Conservation (phyloP, 2,329 filamentous ascomycete species). For the Colletotrichum euphorbiae region DNA sequence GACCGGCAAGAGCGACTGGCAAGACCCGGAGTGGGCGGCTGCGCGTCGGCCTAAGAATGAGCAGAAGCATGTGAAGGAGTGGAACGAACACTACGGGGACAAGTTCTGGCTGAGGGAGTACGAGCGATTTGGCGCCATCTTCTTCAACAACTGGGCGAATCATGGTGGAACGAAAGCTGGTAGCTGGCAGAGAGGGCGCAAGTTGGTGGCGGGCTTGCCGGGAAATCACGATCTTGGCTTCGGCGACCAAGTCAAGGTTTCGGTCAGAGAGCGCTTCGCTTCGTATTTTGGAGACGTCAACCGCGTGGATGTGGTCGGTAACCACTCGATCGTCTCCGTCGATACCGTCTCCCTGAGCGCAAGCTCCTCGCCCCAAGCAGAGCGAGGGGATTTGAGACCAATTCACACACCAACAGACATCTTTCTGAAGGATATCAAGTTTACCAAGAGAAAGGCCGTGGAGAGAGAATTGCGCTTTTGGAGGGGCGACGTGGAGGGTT, state of each 20-base stretch:
- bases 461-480: conserved; percentile 75
- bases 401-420: conserved; percentile 83
- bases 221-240: conserved; percentile 98
- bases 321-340: conserved; percentile 94
- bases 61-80: conserved; percentile 68
- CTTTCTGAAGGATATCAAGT: conserved; percentile 77
- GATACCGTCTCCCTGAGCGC: conserved; percentile 92
- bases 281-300: conserved; percentile 94
- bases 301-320: conserved; percentile 89
- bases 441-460: conserved; percentile 74
- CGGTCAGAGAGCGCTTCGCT: conserved; percentile 85
- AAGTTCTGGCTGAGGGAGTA: conserved; percentile 91
- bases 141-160: conserved; percentile 76
- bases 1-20: conserved; percentile 70
- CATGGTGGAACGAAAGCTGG: conserved; percentile 65
- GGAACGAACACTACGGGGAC: conserved; percentile 81
- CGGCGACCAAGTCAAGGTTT: conserved; percentile 82
- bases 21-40: conserved; percentile 69
- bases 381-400: conserved; percentile 62
- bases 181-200: conserved; percentile 74
- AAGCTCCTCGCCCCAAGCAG: conserved; percentile 62
- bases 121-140: conserved; percentile 85
- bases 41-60: conserved; percentile 64
- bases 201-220: conserved; percentile 85
- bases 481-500: conserved; percentile 68